Percentiles rank a stretch among this genome's conserved stretches.
These are phyloP conservation scores for Helotiales sp. DNA, from an alignment of 2,329 filamentous ascomycete genomes.

Conservation along the genomic window DNA sequence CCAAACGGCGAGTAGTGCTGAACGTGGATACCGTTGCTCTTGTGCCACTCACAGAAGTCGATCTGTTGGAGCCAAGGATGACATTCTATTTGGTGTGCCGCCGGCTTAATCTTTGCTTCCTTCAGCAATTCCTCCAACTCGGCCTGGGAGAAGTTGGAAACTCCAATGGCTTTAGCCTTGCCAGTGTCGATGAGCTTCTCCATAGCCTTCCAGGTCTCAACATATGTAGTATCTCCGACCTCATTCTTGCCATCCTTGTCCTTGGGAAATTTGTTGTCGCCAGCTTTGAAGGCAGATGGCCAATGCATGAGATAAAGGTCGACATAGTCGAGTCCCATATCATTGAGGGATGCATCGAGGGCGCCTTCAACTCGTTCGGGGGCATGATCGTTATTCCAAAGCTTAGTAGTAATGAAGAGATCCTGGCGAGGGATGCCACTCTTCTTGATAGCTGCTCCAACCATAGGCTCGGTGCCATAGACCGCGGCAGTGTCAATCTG, in stretches of 20 bases:
- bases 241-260: slow-evolving; percentile 26
- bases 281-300: slow-evolving; percentile 36
- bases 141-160: slow-evolving; percentile 57
- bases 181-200: slow-evolving; percentile 52
- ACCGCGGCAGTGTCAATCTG: slow-evolving; percentile 1
- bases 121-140: slow-evolving; percentile 42
- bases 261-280: slow-evolving; percentile 28
- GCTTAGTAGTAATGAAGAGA: slow-evolving; percentile 56
- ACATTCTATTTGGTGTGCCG: slow-evolving; percentile 58
- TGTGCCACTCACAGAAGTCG: slow-evolving; percentile 47
- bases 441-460: slow-evolving; percentile 44
- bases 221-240: slow-evolving; percentile 36
- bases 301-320: slow-evolving; percentile 43
- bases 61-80: slow-evolving; percentile 54
- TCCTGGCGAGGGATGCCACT: slow-evolving; percentile 41
- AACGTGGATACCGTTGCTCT: slow-evolving; percentile 43
- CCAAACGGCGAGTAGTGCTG: slow-evolving; percentile 53
- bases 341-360: slow-evolving; percentile 37
- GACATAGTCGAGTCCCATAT: slow-evolving; percentile 40
- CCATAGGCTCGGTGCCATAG: slow-evolving; percentile 46
- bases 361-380: slow-evolving; percentile 36
- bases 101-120: slow-evolving; percentile 50
- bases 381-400: slow-evolving; percentile 52
- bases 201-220: slow-evolving; percentile 59
- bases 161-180: slow-evolving; percentile 57